Evolutionary conservation across 495 filamentous ascomycete genomes (phyloP), one percentile per base, ranked within the genome.

Genomic region (Penicillium longicatenatum): DNA sequence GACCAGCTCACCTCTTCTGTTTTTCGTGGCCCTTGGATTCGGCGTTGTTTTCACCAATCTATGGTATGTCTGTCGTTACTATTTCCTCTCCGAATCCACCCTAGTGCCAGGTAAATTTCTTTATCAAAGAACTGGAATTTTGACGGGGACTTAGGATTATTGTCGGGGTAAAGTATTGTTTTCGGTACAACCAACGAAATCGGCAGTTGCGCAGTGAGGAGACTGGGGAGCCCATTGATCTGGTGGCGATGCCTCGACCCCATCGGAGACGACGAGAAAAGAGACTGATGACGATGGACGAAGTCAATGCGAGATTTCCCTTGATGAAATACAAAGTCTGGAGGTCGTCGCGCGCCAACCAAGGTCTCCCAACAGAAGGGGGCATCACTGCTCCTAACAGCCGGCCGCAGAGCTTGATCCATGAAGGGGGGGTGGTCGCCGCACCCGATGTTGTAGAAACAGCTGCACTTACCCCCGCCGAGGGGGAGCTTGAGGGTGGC

Each of bases 21-120:
- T 98, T 70, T 98, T 98, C 70, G 94, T 98, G 29, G 94, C 95
- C 10, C 78, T 99, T 52, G 94, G 94, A 7, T 99, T 99, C 69
- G 94, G 94, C 55, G 95, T 99, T 22, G 94, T 99, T 20, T 99
- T 99, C 68, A 99, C 94, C 35, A 99, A 98, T 73, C 74, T 99
- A 75, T 99, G 94, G 94, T 98, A 82, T 59, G 78, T 69, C 12
- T 29, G 29, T 20, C 49, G 33, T 16, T 35, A 22, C 22, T 29
- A 77, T 31, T n/a, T 46, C 37, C 12, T 43, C n/a, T 29, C 26
- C 26, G 26, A 47, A 50, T n/a, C 26, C 12, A 50, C 12, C 19
- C 41, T 20, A 17, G n/a, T 31, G 2, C 24, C 16, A 49, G 12
- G 17, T 31, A 14, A 16, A 17, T 16, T 22, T 29, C 19, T 22